Conservation (phyloP, 164 flowering plant species). For the Tetrastigma voinierianum region DNA sequence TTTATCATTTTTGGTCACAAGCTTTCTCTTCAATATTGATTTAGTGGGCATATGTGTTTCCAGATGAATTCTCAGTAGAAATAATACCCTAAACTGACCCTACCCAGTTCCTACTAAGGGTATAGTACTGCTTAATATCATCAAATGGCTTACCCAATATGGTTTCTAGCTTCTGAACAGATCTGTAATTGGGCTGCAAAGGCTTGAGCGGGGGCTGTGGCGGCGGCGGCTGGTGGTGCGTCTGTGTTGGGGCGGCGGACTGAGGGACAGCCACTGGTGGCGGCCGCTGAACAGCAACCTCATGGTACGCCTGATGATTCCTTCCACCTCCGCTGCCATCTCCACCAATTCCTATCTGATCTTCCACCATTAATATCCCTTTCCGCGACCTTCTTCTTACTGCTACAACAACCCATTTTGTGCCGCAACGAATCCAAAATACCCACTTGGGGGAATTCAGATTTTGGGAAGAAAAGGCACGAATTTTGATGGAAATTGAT, state of each 20-base stretch:
- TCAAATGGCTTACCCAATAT: slow-evolving; percentile 62
- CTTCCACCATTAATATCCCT: slow-evolving; percentile 21
- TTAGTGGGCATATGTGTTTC: slow-evolving; percentile 64
- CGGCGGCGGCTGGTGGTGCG: slow-evolving; percentile 11
- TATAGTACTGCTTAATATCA: slow-evolving; percentile 44
- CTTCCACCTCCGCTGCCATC: neutral
- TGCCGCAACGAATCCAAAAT: neutral
- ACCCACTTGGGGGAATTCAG: neutral
- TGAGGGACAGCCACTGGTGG: slow-evolving; percentile 12
- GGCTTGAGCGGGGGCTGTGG: slow-evolving; percentile 17
- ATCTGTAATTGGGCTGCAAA: slow-evolving; percentile 6
- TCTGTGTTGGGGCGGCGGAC: neutral
- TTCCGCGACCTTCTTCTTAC: slow-evolving; percentile 27
- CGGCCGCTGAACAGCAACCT: slow-evolving; percentile 1
- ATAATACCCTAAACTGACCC: slow-evolving; percentile 71
- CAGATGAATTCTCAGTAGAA: slow-evolving; percentile 62
- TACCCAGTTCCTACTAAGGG: slow-evolving; percentile 69
- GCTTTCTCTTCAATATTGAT: slow-evolving; percentile 68
- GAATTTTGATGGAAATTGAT: neutral
- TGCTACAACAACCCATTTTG: slow-evolving; percentile 50
- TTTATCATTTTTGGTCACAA: slow-evolving; percentile 49
- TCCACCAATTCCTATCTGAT: slow-evolving; percentile 12
- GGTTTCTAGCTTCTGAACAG: slow-evolving; percentile 23
- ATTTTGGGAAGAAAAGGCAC: neutral
- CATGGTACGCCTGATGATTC: neutral